Conservation (phyloP, 1,284 basidiomycete genomes). For the Microstroma glucosiphilum region DNA sequence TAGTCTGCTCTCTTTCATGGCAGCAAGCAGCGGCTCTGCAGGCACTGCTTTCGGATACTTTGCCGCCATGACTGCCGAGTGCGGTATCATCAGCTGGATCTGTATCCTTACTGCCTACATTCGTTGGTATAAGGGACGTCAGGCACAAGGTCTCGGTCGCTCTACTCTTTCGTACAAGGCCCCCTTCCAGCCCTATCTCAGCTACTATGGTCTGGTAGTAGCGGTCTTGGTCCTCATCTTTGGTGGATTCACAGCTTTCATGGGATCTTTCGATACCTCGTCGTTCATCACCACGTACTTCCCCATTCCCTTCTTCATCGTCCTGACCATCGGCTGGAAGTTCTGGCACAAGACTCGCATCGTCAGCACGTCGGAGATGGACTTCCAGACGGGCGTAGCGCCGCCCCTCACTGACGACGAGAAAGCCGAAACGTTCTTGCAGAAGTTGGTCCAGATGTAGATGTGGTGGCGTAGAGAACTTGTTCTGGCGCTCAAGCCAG, state of each 20-base stretch:
- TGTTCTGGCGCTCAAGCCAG: no score
- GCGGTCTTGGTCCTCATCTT: conserved; percentile 31
- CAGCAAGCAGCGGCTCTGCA: conserved; percentile 54
- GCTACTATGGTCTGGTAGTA: conserved; percentile 31
- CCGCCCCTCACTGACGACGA: no score
- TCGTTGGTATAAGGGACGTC: conserved; percentile 26
- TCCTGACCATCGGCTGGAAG: conserved; percentile 64
- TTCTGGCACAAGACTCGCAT: conserved; percentile 55
- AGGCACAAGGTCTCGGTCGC: conserved; percentile 23
- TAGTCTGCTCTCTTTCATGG: conserved; percentile 63
- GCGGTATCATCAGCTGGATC: conserved; percentile 20
- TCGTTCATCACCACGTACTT: conserved; percentile 77
- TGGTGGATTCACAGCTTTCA: conserved; percentile 52
- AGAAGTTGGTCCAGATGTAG: no score
- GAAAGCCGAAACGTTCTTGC: no score
- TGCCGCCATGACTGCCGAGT: conserved; percentile 24
- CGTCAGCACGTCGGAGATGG: conserved; percentile 28
- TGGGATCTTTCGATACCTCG: conserved; percentile 52
- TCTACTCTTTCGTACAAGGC: conserved; percentile 54
- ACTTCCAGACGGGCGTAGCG: conserved; percentile 61
- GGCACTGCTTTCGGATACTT: conserved; percentile 20
- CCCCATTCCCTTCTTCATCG: conserved; percentile 67
- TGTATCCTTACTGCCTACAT: conserved; percentile 20
- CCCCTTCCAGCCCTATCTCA: conserved; percentile 50
- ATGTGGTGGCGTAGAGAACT: no score